These are phyloP conservation scores for Isoetes taiwanensis DNA, from an alignment of 75 land plant species.

Conservation along the genomic window DNA sequence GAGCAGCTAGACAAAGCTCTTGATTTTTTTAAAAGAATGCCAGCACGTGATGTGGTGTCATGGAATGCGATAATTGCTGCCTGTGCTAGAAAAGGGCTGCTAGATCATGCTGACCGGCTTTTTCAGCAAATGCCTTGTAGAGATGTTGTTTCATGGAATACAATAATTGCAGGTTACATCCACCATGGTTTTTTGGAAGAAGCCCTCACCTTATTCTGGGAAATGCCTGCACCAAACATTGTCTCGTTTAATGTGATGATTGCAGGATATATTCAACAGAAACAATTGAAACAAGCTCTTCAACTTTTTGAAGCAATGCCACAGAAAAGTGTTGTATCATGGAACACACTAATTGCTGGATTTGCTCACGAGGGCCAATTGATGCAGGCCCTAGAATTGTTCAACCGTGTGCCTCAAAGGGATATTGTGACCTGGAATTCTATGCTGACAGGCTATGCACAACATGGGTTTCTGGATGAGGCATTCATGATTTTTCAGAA, in stretches of 20 bases:
- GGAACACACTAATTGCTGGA: neutral
- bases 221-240: neutral
- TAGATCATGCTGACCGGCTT: neutral
- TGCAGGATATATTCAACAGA: neutral
- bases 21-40: neutral
- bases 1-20: neutral
- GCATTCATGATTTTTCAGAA: too few relatives aligned
- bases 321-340: neutral
- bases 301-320: neutral
- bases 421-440: neutral
- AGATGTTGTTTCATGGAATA: neutral
- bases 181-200: neutral
- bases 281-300: neutral
- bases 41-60: neutral
- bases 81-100: neutral
- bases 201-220: neutral
- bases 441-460: neutral
- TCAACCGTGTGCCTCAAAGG: neutral
- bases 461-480: too few relatives aligned
- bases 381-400: neutral
- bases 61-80: constrained; percentile 7
- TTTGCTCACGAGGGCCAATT: neutral
- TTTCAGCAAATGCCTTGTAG: neutral
- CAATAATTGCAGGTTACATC: neutral
- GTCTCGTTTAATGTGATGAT: neutral